These are phyloP conservation scores for Cladorrhinum sp. DNA, from an alignment of 2,329 filamentous ascomycete species.

Conservation along the genomic window DNA sequence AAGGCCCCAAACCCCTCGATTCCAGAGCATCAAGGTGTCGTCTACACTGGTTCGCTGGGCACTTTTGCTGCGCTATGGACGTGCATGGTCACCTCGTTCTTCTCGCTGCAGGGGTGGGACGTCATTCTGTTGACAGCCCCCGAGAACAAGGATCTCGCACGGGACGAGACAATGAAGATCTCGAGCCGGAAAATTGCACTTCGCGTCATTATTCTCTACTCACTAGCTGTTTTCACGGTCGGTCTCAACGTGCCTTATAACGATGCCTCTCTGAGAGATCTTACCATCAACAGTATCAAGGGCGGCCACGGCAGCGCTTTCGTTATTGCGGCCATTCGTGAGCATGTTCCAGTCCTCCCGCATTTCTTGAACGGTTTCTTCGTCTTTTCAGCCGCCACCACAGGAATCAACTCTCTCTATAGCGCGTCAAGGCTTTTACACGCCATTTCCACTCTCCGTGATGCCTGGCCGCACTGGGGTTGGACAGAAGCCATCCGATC, in stretches of 20 bases:
- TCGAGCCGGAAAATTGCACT: conserved; percentile 42
- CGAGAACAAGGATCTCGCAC: conserved; percentile 40
- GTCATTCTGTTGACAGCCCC: conserved; percentile 42
- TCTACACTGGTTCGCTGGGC: conserved; percentile 29
- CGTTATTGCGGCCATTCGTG: conserved; percentile 40
- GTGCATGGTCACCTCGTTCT: conserved; percentile 39
- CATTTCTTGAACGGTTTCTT: conserved; percentile 44
- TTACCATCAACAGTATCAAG: conserved; percentile 11
- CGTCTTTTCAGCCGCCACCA: conserved; percentile 42
- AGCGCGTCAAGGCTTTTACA: conserved; percentile 41
- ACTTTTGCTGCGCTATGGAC: conserved; percentile 39
- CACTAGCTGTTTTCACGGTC: conserved; percentile 40
- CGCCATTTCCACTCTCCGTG: conserved; percentile 39
- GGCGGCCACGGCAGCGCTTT: conserved; percentile 37
- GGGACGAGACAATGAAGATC: conserved; percentile 43
- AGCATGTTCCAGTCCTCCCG: conserved; percentile 36
- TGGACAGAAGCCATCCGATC: conserved; percentile 30
- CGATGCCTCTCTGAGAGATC: conserved; percentile 25
- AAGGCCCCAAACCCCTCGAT: background rate
- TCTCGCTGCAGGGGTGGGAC: conserved; percentile 43
- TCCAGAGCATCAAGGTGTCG: conserved; percentile 25
- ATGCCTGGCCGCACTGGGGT: conserved; percentile 37
- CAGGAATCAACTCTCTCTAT: conserved; percentile 42
- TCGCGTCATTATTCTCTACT: conserved; percentile 42
- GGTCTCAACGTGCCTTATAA: conserved; percentile 42